Conservation (phyloP, 768 basidiomycete species). For the Collybia sp. region DNA sequence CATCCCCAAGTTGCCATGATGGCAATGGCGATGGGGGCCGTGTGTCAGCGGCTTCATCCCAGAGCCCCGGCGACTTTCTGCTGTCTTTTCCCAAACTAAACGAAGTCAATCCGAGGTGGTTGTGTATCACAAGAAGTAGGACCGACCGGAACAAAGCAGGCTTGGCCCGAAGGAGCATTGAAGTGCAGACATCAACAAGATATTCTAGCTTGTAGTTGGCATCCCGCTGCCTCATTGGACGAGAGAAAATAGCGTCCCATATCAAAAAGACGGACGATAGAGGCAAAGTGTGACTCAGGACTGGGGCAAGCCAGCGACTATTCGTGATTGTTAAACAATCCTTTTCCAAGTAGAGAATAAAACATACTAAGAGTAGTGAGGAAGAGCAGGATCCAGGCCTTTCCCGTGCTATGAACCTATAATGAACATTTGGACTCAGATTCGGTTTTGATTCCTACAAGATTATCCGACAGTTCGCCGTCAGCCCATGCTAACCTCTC, state of each 20-base stretch:
- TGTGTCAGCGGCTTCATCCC: conserved; percentile 41
- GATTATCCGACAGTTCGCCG: conserved; percentile 47
- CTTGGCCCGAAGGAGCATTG: conserved; percentile 61
- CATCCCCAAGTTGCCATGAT: conserved; percentile 53
- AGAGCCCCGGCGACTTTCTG: conserved; percentile 41
- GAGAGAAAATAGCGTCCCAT: conserved; percentile 73
- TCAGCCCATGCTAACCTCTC: conserved; percentile 62
- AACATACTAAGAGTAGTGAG: conserved; percentile 78
- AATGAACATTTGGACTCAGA: conserved; percentile 6
- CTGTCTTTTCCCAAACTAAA: conserved; percentile 50
- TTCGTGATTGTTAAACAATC: conserved; percentile 1
- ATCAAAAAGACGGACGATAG: conserved; percentile 49
- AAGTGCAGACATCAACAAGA: conserved; percentile 65
- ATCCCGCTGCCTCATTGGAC: conserved; percentile 49
- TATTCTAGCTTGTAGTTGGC: conserved; percentile 59
- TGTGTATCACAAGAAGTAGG: background rate
- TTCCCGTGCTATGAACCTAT: conserved; percentile 41
- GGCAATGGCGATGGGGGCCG: conserved; percentile 38
- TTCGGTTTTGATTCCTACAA: conserved; percentile 38
- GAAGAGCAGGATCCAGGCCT: conserved; percentile 65
- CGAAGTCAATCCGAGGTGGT: conserved; percentile 2
- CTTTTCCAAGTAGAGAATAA: background rate
- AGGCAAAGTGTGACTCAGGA: conserved; percentile 73
- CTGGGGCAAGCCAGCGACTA: conserved; percentile 72
- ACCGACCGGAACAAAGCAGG: conserved; percentile 50